These are phyloP conservation scores for Tricholoma sp. DNA, from an alignment of 768 basidiomycete species.

Conservation along the genomic window DNA sequence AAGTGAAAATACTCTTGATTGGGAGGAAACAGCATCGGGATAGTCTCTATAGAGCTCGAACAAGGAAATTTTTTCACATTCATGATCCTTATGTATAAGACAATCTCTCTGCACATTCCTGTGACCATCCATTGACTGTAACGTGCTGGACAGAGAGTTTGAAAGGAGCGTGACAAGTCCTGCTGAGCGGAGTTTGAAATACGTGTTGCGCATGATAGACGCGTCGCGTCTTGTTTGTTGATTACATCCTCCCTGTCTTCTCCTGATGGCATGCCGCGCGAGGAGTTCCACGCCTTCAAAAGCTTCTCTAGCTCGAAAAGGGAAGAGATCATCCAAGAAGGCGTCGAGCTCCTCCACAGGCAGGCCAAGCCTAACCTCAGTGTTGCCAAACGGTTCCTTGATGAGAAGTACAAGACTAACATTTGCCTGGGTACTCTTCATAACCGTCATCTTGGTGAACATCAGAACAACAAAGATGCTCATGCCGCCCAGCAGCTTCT, in stretches of 20 bases:
- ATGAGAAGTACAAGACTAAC: neutral
- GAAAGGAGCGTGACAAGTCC: neutral
- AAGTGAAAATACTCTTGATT: neutral
- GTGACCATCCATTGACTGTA: neutral
- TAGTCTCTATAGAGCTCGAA: neutral
- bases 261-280: neutral
- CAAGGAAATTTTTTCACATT: neutral
- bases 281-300: neutral
- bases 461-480: neutral
- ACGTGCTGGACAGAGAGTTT: neutral
- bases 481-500: slow-evolving; percentile 3
- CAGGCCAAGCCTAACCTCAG: neutral
- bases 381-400: neutral
- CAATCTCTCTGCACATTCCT: neutral
- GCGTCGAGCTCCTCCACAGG: neutral
- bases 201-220: neutral
- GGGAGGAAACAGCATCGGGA: neutral
- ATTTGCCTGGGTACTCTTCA: neutral
- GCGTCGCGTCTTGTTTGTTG: neutral
- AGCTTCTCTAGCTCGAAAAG: neutral
- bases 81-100: neutral
- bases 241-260: too few species aligned
- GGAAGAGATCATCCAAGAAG: neutral
- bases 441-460: neutral
- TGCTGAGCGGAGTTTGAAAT: neutral